Conservation (phyloP, 345 rosid species). For the Populus alba region DNA sequence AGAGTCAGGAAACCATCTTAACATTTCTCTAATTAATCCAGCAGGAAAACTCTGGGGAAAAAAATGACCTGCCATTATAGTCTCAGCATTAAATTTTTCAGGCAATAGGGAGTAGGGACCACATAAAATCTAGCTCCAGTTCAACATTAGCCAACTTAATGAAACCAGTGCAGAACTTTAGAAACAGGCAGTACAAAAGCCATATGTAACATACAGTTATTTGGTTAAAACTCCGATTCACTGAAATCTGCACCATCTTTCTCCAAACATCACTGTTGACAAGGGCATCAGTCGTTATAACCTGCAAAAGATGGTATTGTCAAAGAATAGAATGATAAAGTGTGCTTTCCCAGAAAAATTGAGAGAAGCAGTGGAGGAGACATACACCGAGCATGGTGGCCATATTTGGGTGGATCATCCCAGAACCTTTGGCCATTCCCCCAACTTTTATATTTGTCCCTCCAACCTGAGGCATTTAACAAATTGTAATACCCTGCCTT, state of each 20-base stretch:
- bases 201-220: constrained; percentile 64
- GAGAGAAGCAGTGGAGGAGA: constrained; percentile 24
- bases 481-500: background rate
- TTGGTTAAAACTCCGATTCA: constrained; percentile 92
- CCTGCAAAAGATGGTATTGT: constrained; percentile 47
- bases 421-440: constrained; percentile 98
- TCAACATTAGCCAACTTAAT: background rate
- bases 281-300: constrained; percentile 80
- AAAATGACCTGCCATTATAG: background rate
- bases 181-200: constrained; percentile 6
- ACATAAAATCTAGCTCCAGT: background rate
- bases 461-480: constrained; percentile 58
- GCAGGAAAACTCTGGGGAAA: background rate
- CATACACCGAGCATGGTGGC: constrained; percentile 95
- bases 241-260: constrained; percentile 81
- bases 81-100: background rate
- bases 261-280: constrained; percentile 88
- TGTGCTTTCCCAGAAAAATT: constrained; percentile 3
- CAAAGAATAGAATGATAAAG: constrained; percentile 6
- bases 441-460: constrained; percentile 66
- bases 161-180: background rate
- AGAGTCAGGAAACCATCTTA: background rate
- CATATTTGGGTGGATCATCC: constrained; percentile 99
- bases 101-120: background rate
- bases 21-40: background rate